Evolutionary conservation across 495 filamentous ascomycete species (phyloP).

Genomic region (Hypoxylon subgilvum): DNA sequence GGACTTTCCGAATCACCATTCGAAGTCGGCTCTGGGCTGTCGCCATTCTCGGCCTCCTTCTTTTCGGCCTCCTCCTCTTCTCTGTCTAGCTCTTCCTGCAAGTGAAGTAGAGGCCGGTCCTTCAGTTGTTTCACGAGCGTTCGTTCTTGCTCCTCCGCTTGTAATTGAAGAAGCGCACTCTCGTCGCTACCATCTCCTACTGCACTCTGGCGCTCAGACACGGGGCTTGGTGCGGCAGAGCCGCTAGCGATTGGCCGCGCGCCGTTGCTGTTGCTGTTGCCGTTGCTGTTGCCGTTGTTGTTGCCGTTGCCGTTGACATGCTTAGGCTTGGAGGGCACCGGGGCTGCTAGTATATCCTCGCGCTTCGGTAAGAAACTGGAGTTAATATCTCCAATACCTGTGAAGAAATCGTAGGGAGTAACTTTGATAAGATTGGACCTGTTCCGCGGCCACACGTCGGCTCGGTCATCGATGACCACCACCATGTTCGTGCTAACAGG

Average conservation of each 20-base stretch:
- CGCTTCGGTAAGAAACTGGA: slow-evolving; percentile 93
- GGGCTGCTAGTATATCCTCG: slow-evolving; percentile 66
- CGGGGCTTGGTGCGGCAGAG: slow-evolving; percentile 1
- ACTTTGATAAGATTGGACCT: slow-evolving; percentile 94
- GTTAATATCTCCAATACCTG: slow-evolving; percentile 98
- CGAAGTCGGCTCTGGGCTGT: slow-evolving; percentile 31
- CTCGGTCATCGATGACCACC: slow-evolving; percentile 96
- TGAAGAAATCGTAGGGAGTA: slow-evolving; percentile 93
- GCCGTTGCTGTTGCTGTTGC: slow-evolving; percentile 24
- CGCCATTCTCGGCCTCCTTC: slow-evolving; percentile 52
- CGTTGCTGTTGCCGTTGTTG: slow-evolving; percentile 24
- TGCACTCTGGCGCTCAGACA: slow-evolving; percentile 40
- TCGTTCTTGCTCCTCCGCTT: slow-evolving; percentile 82
- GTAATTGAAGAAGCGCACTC: slow-evolving; percentile 70
- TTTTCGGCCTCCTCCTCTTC: slow-evolving; percentile 72
- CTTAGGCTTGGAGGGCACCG: slow-evolving; percentile 31
- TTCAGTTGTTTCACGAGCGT: slow-evolving; percentile 85
- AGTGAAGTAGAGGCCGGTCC: slow-evolving; percentile 82
- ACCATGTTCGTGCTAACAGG: slow-evolving; percentile 99
- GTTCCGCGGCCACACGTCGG: slow-evolving; percentile 97
- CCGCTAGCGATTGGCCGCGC: slow-evolving; percentile 1
- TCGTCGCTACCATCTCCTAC: slow-evolving; percentile 74
- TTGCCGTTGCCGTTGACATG: slow-evolving; percentile 27
- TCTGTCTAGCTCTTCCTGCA: slow-evolving; percentile 86
- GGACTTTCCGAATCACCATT: slow-evolving; percentile 43